Evolutionary conservation across 768 basidiomycete species (phyloP).

Genomic region (Sporobolomyces pararoseus): DNA sequence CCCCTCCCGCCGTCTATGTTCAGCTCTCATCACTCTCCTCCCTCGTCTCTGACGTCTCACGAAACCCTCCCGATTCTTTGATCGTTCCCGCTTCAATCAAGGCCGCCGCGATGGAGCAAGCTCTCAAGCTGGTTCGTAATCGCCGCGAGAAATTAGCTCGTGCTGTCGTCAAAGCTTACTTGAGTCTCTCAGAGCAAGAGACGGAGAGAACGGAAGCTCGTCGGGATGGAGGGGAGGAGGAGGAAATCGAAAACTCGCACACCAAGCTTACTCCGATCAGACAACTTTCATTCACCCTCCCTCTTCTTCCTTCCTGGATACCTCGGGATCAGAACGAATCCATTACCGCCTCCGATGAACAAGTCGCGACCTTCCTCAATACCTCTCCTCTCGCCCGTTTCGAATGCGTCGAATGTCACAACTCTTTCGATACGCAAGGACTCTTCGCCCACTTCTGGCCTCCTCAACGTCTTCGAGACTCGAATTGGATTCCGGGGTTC

Average conservation of each 20-base stretch:
- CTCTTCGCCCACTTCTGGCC: slow-evolving; percentile 2
- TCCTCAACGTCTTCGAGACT: not conserved
- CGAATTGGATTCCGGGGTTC: not conserved
- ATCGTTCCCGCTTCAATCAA: not conserved
- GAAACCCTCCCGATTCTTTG: not conserved
- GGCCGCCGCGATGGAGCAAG: not conserved
- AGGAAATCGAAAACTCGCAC: not conserved
- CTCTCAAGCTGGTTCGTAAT: not conserved
- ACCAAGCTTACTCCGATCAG: not conserved
- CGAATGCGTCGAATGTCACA: not conserved
- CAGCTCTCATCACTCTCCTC: not conserved
- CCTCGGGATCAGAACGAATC: not conserved
- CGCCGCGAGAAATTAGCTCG: not conserved
- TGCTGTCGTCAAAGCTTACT: not conserved
- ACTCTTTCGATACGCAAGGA: not conserved
- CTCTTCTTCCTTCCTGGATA: slow-evolving; percentile 22
- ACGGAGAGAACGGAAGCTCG: not conserved
- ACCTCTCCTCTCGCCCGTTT: not conserved
- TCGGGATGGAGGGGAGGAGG: not conserved
- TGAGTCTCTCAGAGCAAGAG: not conserved
- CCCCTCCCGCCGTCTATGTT: not conserved
- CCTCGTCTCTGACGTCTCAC: not conserved
- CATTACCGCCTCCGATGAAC: slow-evolving; percentile 12
- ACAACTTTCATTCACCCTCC: not conserved
- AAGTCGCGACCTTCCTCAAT: slow-evolving; percentile 17